A percentile compares a stretch with the other conserved stretches of the same genome.
Evolutionary conservation across 768 basidiomycete genomes (phyloP).

Genomic region (Mycena chlorophos): DNA sequence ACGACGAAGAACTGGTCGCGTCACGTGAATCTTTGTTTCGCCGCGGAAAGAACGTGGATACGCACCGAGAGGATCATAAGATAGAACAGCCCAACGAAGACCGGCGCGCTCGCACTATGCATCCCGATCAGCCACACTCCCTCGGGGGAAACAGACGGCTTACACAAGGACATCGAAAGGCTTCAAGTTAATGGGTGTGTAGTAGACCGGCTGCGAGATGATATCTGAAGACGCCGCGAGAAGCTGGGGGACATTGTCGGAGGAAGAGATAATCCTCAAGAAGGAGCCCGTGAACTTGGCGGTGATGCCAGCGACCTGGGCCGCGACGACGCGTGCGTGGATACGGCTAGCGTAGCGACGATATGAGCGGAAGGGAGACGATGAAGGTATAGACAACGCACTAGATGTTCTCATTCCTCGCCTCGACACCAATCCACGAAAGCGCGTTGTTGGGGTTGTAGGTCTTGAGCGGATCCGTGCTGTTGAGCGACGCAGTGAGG

Average conservation of each 20-base stretch:
- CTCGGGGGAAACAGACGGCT: no score
- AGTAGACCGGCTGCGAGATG: conserved; percentile 49
- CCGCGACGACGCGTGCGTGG: conserved; percentile 27
- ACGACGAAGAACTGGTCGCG: conserved; percentile 34
- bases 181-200: conserved; percentile 47
- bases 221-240: conserved; percentile 50
- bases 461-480: conserved; percentile 39
- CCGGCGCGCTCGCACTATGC: conserved; percentile 52
- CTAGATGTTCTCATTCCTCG: conserved; percentile 61
- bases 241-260: conserved; percentile 34
- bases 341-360: neutral
- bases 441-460: conserved; percentile 53
- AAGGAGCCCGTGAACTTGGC: conserved; percentile 34
- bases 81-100: conserved; percentile 56
- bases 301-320: conserved; percentile 36
- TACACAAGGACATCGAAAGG: conserved; percentile 63
- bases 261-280: conserved; percentile 29
- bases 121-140: no score
- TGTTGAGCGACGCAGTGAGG: conserved; percentile 37
- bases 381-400: conserved; percentile 35
- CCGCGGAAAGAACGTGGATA: no score
- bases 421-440: conserved; percentile 48
- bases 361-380: neutral
- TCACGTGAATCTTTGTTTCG: no score
- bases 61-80: conserved; percentile 46